Base-by-base conservation (phyloP, 2,329 filamentous ascomycete species). In the Calonectria multiphialidica region DNA sequence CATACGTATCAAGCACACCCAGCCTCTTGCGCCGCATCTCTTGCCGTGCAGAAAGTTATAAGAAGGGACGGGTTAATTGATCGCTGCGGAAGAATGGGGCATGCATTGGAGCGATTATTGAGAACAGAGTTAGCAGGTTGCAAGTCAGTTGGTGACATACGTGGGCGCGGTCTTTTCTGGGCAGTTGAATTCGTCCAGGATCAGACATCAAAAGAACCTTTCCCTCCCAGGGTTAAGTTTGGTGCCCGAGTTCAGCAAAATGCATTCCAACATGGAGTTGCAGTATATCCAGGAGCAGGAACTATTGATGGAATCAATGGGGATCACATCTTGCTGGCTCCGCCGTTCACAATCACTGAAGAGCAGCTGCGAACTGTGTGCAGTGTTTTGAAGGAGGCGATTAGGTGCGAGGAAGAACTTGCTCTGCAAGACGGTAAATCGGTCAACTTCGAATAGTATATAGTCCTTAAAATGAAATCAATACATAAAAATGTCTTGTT, bases 241-340 rank as follows among this genome's bases (percentile, higher is more conserved):
- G 81, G 79, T 0, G 63, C 72, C 3, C 74, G 69, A 50, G 77
- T 84, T 1, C 78, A 82, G 18, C 75, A 81, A 35, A 73, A 70
- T 10, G 81, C 81, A 0, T 81, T 83, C 25, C 69, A 78, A 13
- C 47, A 79, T 16, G 80, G 81, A 0, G 77, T 88, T n/a, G 81
- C 83, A 9, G 79, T 94, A 3, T 95, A 94, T 79, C 90, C 91
- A 1, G 92, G 92, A 0, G 83, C 84, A 0, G 93, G 93, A 1
- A 91, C 90, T 0, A 89, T 86, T 0, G 91, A 88, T 75, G 87
- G 94, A 53, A 86, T 88, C 2, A 78, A 79, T 1, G 93, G 93
- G 6, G 93, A 96, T 79, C 92, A 94, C 80, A 85, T 95, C 35
- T 86, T 95, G 30, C 78, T 96, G 13, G 89, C 93, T 1, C 94